Percentiles rank a stretch among this genome's conserved stretches.
These are phyloP conservation scores for Arthrobotrys sinensis DNA, from an alignment of 2,329 filamentous ascomycete genomes.

Conservation along the genomic window DNA sequence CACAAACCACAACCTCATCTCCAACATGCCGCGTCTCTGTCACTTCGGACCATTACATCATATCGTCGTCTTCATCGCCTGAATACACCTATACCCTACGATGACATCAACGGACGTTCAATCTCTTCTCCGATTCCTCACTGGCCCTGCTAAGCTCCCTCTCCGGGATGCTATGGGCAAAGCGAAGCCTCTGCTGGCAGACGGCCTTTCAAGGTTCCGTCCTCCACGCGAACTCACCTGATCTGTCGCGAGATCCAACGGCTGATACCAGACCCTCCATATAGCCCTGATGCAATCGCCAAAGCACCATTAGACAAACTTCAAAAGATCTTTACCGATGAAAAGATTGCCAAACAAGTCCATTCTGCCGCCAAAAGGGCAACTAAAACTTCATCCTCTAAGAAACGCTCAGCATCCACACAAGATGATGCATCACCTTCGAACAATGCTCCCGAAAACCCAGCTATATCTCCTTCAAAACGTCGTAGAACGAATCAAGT, in stretches of 20 bases:
- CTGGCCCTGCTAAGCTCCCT: slow-evolving; percentile 46
- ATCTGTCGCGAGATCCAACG: neutral
- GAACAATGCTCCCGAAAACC: neutral
- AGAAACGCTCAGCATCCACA: slow-evolving; percentile 44
- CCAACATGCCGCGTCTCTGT: slow-evolving; percentile 39
- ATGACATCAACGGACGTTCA: slow-evolving; percentile 55
- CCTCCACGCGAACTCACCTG: slow-evolving; percentile 8
- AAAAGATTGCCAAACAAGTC: slow-evolving; percentile 56
- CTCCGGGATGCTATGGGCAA: slow-evolving; percentile 50
- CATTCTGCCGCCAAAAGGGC: slow-evolving; percentile 51
- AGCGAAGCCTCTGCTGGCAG: slow-evolving; percentile 48
- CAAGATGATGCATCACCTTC: slow-evolving; percentile 2
- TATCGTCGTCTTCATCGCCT: slow-evolving; percentile 21
- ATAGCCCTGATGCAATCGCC: slow-evolving; percentile 45
- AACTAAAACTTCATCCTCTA: slow-evolving; percentile 36
- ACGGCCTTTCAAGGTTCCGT: slow-evolving; percentile 44
- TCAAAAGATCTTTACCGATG: slow-evolving; percentile 40
- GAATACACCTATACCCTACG: neutral
- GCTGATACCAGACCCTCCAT: neutral
- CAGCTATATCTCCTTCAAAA: slow-evolving; percentile 40
- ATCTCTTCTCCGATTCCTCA: slow-evolving; percentile 49
- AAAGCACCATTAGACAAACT: slow-evolving; percentile 45
- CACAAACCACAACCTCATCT: slow-evolving; percentile 34
- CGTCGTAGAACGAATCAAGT: slow-evolving; percentile 35
- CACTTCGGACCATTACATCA: slow-evolving; percentile 38